Base-by-base conservation (phyloP, 176 grass and related monocot species). In the Cenchrus americanus region DNA sequence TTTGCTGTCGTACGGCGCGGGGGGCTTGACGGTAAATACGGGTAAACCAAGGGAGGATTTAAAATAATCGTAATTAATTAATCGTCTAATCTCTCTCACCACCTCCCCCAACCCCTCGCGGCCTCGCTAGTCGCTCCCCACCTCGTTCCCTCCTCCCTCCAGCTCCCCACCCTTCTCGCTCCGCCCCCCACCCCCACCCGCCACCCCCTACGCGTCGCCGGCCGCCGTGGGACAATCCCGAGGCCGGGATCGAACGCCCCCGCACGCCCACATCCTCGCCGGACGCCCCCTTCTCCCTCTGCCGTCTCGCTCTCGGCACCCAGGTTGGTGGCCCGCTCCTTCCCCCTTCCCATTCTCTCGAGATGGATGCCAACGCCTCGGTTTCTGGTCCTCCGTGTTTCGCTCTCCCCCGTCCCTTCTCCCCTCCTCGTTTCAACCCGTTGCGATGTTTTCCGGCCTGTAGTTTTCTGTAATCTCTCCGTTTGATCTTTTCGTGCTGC, bases 161-260 rank as follows among this genome's bases (percentile, higher is more conserved):
- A 18, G 44, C n/a, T 82, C 87, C 65, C 75, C 81, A 32, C 62
- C 60, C 70, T 71, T 50, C 18, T 76, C 78, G 73, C 73, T 65
- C 79, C 68, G 42, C 78, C 61, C 13, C 21, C 68, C 70, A 34
- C 26, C 18, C 7, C 71, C 74, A 32, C 64, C 71, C 74, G n/a
- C 64, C 21, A 6, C 23, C 44, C 46, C 43, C 48, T 65, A 68
- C 37, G 58, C 83, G 73, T 86, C 72, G 71, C 78, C 73, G 79
- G 40, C 86, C 54, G 53, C 85, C 75, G 77, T 72, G 82, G 66
- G 71, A 64, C 80, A 69, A 59, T 84, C 80, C 58, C 82, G 71
- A 85, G 78, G 58, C 66, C 59, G 86, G 86, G 86, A 88, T 88
- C 89, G 85, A 40, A 73, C 77, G 50, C 50, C 0, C 50, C 50